These are phyloP conservation scores for Vicia faba DNA, from an alignment of 306 rosid genomes.

Conservation along the genomic window DNA sequence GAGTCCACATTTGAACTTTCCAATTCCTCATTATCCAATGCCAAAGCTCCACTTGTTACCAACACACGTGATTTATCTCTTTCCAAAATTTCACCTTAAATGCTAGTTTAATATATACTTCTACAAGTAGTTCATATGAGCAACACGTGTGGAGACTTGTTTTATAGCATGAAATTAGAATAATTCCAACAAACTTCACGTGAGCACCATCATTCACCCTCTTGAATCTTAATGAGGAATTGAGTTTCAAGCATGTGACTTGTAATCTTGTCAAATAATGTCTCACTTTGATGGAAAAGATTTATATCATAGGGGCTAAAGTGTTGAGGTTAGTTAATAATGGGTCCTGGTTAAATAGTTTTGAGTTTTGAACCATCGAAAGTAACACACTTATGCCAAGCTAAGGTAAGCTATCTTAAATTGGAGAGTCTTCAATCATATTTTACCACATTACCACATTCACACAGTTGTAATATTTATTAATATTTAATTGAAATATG, in stretches of 20 bases:
- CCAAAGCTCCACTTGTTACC: too few species aligned
- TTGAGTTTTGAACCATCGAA: slow-evolving; percentile 4
- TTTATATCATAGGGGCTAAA: not conserved
- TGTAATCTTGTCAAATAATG: slow-evolving; percentile 52
- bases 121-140: slow-evolving; percentile 14
- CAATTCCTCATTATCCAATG: too few species aligned
- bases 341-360: slow-evolving; percentile 38
- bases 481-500: too few species aligned
- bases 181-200: slow-evolving; percentile 48
- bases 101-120: slow-evolving; percentile 20
- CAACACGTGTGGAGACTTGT: slow-evolving; percentile 31
- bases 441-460: too few species aligned
- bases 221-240: slow-evolving; percentile 27
- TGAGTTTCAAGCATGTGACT: slow-evolving; percentile 35
- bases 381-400: slow-evolving; percentile 28
- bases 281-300: slow-evolving; percentile 47
- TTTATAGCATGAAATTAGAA: slow-evolving; percentile 14
- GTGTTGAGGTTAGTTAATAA: slow-evolving; percentile 39
- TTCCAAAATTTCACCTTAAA: slow-evolving; percentile 33
- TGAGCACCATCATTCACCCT: slow-evolving; percentile 33
- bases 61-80: slow-evolving; percentile 17
- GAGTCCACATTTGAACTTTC: too few species aligned
- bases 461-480: too few species aligned
- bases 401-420: not conserved
- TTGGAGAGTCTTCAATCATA: too few species aligned